Conservation (phyloP, 1,284 basidiomycete species). For the Anthracocystis setariae region DNA sequence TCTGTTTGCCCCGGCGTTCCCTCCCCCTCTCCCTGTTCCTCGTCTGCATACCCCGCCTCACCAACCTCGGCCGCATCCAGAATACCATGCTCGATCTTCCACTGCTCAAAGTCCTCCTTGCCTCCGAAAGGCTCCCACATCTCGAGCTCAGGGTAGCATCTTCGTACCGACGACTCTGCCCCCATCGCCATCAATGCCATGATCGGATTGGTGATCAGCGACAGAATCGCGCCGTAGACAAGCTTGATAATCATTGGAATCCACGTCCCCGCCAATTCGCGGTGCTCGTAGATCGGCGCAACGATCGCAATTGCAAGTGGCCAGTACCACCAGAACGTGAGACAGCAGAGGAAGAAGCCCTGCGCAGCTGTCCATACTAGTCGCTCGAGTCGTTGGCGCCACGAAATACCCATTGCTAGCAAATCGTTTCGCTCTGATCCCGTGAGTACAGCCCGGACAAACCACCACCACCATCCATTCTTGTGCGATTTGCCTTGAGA, state of each 20-base stretch:
- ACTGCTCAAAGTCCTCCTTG: slow-evolving; percentile 29
- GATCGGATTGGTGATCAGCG: slow-evolving; percentile 62
- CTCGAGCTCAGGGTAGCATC: slow-evolving; percentile 52
- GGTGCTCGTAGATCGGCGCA: slow-evolving; percentile 62
- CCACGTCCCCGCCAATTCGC: slow-evolving; percentile 65
- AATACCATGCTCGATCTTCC: slow-evolving; percentile 39
- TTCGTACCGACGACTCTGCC: slow-evolving; percentile 53
- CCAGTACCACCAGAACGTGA: slow-evolving; percentile 66
- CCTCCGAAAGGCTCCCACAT: slow-evolving; percentile 49
- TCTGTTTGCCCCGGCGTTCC: slow-evolving; percentile 1
- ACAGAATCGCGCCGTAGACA: slow-evolving; percentile 60
- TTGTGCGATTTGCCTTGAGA: slow-evolving; percentile 21
- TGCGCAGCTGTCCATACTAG: slow-evolving; percentile 61
- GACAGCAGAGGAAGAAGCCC: slow-evolving; percentile 53
- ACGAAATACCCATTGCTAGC: slow-evolving; percentile 46
- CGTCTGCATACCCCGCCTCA: neutral
- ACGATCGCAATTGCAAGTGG: slow-evolving; percentile 62
- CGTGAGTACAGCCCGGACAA: slow-evolving; percentile 50
- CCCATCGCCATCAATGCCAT: slow-evolving; percentile 65
- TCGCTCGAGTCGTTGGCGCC: slow-evolving; percentile 53
- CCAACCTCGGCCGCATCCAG: slow-evolving; percentile 16
- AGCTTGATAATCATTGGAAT: slow-evolving; percentile 66
- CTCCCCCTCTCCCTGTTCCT: slow-evolving; percentile 2
- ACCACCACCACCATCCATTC: slow-evolving; percentile 53
- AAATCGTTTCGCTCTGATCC: slow-evolving; percentile 61